These are phyloP conservation scores for Phyllostachys edulis DNA, from an alignment of 176 grass and related monocot species.

Conservation along the genomic window DNA sequence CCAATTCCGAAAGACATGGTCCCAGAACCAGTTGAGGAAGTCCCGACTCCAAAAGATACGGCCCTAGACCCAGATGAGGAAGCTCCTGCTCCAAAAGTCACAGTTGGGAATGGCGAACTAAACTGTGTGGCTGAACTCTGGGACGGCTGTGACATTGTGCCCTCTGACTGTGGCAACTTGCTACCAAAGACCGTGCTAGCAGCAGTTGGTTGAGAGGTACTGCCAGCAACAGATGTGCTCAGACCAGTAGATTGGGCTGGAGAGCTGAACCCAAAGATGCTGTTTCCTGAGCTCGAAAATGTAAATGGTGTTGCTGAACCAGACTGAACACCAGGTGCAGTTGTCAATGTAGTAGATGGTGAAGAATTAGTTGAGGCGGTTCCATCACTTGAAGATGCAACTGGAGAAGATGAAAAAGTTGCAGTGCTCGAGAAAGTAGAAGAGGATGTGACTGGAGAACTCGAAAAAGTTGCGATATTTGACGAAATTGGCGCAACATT, in stretches of 20 bases:
- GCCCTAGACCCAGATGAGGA: constrained; percentile 30
- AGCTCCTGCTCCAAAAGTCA: constrained; percentile 17
- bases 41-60: constrained; percentile 18
- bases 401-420: constrained; percentile 22
- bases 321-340: constrained; percentile 20
- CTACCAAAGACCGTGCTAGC: constrained; percentile 35
- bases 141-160: constrained; percentile 18
- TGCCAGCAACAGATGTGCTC: constrained; percentile 26
- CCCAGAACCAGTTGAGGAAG: constrained; percentile 30
- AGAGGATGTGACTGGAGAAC: constrained; percentile 9
- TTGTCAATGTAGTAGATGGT: constrained; percentile 30
- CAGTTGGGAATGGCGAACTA: constrained; percentile 27
- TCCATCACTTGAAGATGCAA: constrained; percentile 27
- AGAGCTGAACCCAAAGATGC: constrained; percentile 40
- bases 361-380: not conserved
- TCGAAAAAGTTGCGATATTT: constrained; percentile 24
- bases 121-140: constrained; percentile 39
- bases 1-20: constrained; percentile 15
- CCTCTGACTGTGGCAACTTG: constrained; percentile 29
- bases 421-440: constrained; percentile 20
- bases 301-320: constrained; percentile 35
- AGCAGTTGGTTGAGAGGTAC: constrained; percentile 33
- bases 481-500: constrained; percentile 7
- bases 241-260: constrained; percentile 45
- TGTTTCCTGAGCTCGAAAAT: constrained; percentile 42